Percentiles rank a stretch among this genome's conserved stretches.
These are phyloP conservation scores for Kodamaea sp. DNA, from an alignment of 1,139 yeast species.

Conservation along the genomic window DNA sequence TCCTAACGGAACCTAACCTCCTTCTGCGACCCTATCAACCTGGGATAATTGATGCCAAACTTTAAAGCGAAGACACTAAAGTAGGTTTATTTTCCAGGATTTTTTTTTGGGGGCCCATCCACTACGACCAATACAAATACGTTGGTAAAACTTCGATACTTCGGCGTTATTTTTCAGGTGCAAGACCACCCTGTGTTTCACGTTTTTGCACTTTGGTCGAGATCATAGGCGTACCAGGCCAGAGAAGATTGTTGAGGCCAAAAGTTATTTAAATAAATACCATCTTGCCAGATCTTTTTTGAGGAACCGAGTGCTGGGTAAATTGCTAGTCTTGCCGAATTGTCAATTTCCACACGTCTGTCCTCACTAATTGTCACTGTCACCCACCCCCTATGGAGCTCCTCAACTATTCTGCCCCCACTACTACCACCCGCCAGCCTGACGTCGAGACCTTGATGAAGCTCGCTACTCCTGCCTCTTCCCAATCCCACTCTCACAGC, in stretches of 20 bases:
- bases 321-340: too few relatives aligned
- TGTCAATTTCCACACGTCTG: too few relatives aligned
- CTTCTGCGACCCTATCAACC: neutral
- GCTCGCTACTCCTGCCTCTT: slow-evolving; percentile 5
- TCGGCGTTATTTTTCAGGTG: slow-evolving; percentile 11
- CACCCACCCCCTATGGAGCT: slow-evolving; percentile 14
- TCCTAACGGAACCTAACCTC: too few relatives aligned
- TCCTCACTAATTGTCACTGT: too few relatives aligned
- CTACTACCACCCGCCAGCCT: slow-evolving; percentile 7
- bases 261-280: slow-evolving; percentile 9
- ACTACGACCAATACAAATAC: slow-evolving; percentile 8
- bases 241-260: neutral
- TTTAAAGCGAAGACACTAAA: slow-evolving; percentile 4
- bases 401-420: slow-evolving; percentile 11
- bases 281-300: slow-evolving; percentile 11
- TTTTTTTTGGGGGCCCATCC: too few relatives aligned
- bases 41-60: slow-evolving; percentile 3
- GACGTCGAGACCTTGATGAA: slow-evolving; percentile 10
- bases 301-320: too few relatives aligned
- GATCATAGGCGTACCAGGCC: slow-evolving; percentile 8
- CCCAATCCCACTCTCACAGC: neutral
- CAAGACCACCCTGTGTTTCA: slow-evolving; percentile 11
- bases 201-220: slow-evolving; percentile 6
- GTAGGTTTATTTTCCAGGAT: slow-evolving; percentile 2
- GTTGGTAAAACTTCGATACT: slow-evolving; percentile 14